Base-by-base conservation (phyloP, 139 green algal species). In the Asterochloris sp. region DNA sequence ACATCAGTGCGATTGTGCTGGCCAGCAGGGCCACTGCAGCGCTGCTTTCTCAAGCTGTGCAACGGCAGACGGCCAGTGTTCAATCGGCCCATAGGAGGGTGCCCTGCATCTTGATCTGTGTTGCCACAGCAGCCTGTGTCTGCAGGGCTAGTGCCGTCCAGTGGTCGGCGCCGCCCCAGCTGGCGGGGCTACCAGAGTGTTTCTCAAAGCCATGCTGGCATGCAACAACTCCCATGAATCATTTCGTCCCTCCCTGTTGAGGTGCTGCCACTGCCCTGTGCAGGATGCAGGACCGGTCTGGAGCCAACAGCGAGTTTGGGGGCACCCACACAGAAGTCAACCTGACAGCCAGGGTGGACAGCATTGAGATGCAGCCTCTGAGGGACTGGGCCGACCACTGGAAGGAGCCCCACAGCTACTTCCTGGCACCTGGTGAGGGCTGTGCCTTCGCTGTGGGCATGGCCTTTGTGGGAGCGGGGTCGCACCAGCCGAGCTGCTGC, bases 261-360 rank as follows among this genome's bases (percentile, higher is more conserved):
- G 17, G 0, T 27, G 10, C 62, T 29, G 19, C 66, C 17, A 71
- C 23, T 24, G 38, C 38, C 38, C 4, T 54, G 26, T 83, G 68
- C 79, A 83, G 79, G 21, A 83, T 83, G 79, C 67, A 15, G 68
- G 79, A 83, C 23, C 38, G 2, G 38, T 54, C 38, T 54, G 38
- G 38, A 54, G 38, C 38, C 38, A 54, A 6, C 38, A 54, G 38
- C 38, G 38, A 54, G 38, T 54, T 54, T 54, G 29, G 47, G 19
- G 79, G 79, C 11, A 62, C 63, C 9, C 29, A 28, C 4, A 63
- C 28, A n/a, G 21, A 69, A 54, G 28, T 83, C 13, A 77, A 74
- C 79, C 76, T 74, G 15, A 78, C 76, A 69, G 79, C 79, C 10
- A 67, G 73, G 66, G 60, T 83, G 60, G 79, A 83, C 79, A 83